Evolutionary conservation across 2,329 filamentous ascomycete genomes (phyloP), one percentile per base, ranked within the genome.

Genomic region (Alternaria longipes): DNA sequence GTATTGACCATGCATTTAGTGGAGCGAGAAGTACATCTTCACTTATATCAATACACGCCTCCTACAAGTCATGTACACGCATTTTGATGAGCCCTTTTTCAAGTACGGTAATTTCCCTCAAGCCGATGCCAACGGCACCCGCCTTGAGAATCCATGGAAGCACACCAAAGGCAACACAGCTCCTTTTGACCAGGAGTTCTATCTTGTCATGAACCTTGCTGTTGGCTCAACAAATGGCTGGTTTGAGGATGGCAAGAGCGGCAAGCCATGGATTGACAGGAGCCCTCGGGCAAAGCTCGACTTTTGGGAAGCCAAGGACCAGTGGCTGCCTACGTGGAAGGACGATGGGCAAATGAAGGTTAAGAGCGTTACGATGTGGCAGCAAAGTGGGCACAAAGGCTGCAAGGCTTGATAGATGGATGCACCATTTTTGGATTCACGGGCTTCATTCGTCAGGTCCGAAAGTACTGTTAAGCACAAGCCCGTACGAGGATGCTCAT

Each of bases 21-120:
- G 92, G 92, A 93, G 88, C 53, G 86, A 94, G 70, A 94, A 94
- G 78, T 95, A 96, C 78, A 82, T 95, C 61, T 96, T 94, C 82
- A 94, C 91, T 24, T 96, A 93, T 76, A 85, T 96, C 81, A 90
- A 95, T 83, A 90, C 87, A 46, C 89, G 91, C 12, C 86, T 96
- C 20, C 83, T 93, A 28, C 91, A 94, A 77, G 91, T 94, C 53
- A 84, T 93, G 63, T 96, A 93, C 82, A 89, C 87, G 68, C 91
- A 79, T 77, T 93, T 93, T 72, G 82, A 90, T 69, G 75, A 86
- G 69, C 84, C 87, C 9, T 85, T 93, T 72, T 93, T 89, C 87
- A 67, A 87, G 67, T 87, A 89, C 49, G 91, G 91, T 28, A 80
- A 84, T 53, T 94, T 94, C 75, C 88, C 90, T 5, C 78, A 85